Percentiles rank a stretch among this genome's conserved stretches.
These are phyloP conservation scores for Xylariales sp. DNA, from an alignment of 2,329 filamentous ascomycete species.

Conservation along the genomic window DNA sequence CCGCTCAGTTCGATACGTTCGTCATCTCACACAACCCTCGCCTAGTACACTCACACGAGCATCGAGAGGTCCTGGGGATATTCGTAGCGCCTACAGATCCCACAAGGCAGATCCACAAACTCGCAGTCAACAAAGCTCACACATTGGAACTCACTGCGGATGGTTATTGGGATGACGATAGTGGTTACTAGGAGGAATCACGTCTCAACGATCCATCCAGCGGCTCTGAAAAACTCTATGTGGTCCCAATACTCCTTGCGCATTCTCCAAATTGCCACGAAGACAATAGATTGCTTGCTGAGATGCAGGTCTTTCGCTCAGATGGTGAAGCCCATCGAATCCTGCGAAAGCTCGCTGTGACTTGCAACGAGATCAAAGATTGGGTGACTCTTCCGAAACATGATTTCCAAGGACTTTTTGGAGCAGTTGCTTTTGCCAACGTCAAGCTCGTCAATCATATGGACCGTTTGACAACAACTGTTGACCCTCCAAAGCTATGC, in stretches of 20 bases:
- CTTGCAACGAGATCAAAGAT: neutral
- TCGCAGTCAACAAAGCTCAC: neutral
- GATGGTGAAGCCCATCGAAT: neutral
- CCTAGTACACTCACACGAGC: constrained; percentile 26
- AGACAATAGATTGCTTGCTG: neutral
- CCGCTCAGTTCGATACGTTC: constrained; percentile 21
- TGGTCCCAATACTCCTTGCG: neutral
- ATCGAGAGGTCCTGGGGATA: constrained; percentile 24
- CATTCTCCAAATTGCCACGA: neutral
- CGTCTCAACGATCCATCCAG: neutral
- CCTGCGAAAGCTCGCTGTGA: neutral
- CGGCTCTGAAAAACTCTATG: neutral
- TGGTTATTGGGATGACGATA: constrained; percentile 11
- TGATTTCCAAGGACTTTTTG: neutral
- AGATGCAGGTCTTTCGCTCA: neutral
- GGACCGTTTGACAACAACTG: neutral
- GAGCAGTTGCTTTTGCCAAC: neutral
- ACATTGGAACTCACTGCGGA: constrained; percentile 3
- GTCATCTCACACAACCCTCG: constrained; percentile 24
- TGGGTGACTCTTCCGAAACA: neutral
- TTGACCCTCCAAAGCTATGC: neutral
- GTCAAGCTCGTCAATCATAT: neutral
- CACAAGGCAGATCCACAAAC: constrained; percentile 13
- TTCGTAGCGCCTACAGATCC: constrained; percentile 10
- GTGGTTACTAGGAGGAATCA: neutral